Percentiles rank a stretch among this genome's conserved stretches.
These are phyloP conservation scores for Fusarium tupiense DNA, from an alignment of 2,329 filamentous ascomycete genomes.

Conservation along the genomic window DNA sequence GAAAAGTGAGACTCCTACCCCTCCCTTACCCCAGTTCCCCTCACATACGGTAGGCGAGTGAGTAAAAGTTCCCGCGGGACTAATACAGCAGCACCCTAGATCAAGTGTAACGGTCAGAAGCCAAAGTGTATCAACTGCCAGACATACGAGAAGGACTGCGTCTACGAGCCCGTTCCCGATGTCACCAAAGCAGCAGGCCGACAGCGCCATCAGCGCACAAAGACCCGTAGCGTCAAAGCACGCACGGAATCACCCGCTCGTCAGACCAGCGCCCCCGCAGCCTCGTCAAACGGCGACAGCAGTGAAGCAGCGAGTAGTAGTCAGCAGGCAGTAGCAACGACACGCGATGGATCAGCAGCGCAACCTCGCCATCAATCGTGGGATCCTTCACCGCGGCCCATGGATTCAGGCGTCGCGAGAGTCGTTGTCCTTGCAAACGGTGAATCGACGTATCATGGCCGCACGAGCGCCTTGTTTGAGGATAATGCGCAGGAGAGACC, in stretches of 20 bases:
- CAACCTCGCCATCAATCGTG: constrained; percentile 2
- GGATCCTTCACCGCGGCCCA: neutral
- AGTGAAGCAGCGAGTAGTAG: neutral
- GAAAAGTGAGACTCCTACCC: constrained; percentile 39
- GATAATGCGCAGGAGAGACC: constrained; percentile 34
- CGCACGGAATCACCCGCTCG: neutral
- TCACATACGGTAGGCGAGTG: neutral
- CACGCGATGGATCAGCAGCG: constrained; percentile 2
- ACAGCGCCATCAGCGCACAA: constrained; percentile 33
- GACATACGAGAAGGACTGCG: constrained; percentile 25
- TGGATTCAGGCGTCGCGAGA: constrained; percentile 44
- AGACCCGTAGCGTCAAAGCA: constrained; percentile 8
- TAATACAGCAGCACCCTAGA: constrained; percentile 44
- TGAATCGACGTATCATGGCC: constrained; percentile 59
- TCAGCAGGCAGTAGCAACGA: neutral
- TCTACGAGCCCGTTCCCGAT: constrained; percentile 42
- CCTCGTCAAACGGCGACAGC: neutral
- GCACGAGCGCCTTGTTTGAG: constrained; percentile 60
- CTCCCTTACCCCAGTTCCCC: neutral
- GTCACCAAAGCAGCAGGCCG: constrained; percentile 17
- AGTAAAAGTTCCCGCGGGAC: constrained; percentile 1
- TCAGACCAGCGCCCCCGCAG: neutral
- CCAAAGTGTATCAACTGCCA: constrained; percentile 31
- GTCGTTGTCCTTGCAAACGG: constrained; percentile 53
- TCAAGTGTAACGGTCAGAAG: constrained; percentile 55